Evolutionary conservation across 257 asterid species (phyloP), one percentile per base, ranked within the genome.

Genomic region (Paulownia fortunei): DNA sequence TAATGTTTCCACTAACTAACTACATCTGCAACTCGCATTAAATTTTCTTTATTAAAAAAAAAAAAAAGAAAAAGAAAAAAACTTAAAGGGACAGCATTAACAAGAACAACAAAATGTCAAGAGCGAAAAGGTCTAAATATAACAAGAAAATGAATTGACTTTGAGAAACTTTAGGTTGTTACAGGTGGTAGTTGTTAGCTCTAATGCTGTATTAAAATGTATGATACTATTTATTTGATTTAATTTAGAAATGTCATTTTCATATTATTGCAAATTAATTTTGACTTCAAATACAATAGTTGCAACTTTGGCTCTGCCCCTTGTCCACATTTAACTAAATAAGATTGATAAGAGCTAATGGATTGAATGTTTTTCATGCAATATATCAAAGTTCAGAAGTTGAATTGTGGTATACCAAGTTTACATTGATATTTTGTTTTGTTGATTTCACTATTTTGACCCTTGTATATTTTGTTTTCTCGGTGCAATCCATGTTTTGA

Each of bases 131-230:
- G 81, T 75, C 81, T 24, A 47, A 23, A 46, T 23, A 54, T 6
- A 23, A 76, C 15, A 72, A 65, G 56, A 71, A 81, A 51, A 61
- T 60, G 19, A 49, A 18, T 27, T 51, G 78, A 76, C 61, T 24
- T 62, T 39, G 36, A 63, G 76, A 46, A 47, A 49, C 3, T 78
- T 58, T 77, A 58, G 73, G 55, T n/a, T 77, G 80, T 77, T 56
- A 72, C 73, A 47, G 85, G 76, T 67, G 69, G 85, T 65, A 78
- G 85, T 77, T 65, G 86, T 73, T 82, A 47, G 80, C 62, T 46
- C 19, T 39, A 62, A 30, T 11, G 11, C 12, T 36, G 19, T 9
- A 65, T 36, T 69, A 52, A 63, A 39, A n/a, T 41, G 39, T 12
- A 47, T 15, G 42, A n/a, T 4, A 18, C 27, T 21, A 1, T 44